A percentile compares a stretch with the other conserved stretches of the same genome.
These are phyloP conservation scores for Neonectria coccinea DNA, from an alignment of 2,329 filamentous ascomycete genomes.

Conservation along the genomic window DNA sequence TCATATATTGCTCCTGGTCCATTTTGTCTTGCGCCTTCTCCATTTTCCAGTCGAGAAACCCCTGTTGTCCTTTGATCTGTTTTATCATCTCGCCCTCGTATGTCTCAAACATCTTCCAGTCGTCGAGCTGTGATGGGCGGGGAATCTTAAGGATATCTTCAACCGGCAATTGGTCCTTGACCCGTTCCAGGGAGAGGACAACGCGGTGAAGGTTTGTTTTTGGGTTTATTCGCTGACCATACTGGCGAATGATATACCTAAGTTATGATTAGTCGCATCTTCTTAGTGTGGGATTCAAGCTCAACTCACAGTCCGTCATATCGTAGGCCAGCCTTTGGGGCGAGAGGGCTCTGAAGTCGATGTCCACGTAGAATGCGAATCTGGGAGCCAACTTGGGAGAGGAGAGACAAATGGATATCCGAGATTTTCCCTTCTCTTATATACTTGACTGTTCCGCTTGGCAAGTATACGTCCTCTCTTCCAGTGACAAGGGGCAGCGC, in stretches of 20 bases:
- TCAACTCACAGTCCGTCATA: constrained; percentile 68
- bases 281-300: background rate
- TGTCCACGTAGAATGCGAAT: constrained; percentile 66
- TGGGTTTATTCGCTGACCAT: constrained; percentile 52
- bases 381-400: constrained; percentile 61
- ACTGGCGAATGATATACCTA: constrained; percentile 63
- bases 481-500: constrained; percentile 65
- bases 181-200: constrained; percentile 60
- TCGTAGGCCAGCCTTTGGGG: constrained; percentile 64
- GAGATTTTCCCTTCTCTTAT: constrained; percentile 55
- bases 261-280: constrained; percentile 12
- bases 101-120: constrained; percentile 65
- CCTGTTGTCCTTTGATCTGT: constrained; percentile 53
- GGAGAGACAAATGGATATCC: constrained; percentile 62
- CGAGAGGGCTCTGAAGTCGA: constrained; percentile 61
- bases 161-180: constrained; percentile 56
- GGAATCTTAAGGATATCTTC: constrained; percentile 60
- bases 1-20: constrained; percentile 45
- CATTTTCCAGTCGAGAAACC: constrained; percentile 57
- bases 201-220: constrained; percentile 55
- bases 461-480: constrained; percentile 56
- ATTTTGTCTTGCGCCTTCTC: constrained; percentile 47
- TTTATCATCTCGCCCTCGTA: constrained; percentile 58
- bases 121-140: constrained; percentile 66
- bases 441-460: constrained; percentile 55